These are phyloP conservation scores for Dianthus caryophyllus DNA, from an alignment of 148 eudicot genomes.

Conservation along the genomic window DNA sequence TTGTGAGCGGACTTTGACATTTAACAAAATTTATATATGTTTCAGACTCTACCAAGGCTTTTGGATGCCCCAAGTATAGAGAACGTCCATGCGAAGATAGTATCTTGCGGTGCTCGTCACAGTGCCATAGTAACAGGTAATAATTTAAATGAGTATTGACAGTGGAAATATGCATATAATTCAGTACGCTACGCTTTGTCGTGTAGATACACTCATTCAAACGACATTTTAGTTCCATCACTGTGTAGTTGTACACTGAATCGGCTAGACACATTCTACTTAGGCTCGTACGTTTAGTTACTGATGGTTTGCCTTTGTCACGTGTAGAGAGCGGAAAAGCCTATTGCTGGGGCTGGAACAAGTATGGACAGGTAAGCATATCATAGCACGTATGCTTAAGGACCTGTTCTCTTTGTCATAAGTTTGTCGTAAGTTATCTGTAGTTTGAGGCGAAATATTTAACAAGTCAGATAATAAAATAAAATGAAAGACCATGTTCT, in stretches of 20 bases:
- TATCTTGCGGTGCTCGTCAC: constrained; percentile 98
- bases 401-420: too few species aligned
- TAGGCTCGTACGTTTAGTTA: not conserved
- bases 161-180: not conserved
- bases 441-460: too few species aligned
- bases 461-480: too few species aligned
- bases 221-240: too few species aligned
- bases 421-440: too few species aligned
- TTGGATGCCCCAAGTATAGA: constrained; percentile 81
- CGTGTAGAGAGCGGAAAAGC: constrained; percentile 65
- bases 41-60: constrained; percentile 78
- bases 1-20: too few species aligned
- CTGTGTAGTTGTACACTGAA: too few species aligned
- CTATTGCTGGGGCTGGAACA: constrained; percentile 99
- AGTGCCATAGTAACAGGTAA: constrained; percentile 86
- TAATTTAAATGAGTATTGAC: not conserved
- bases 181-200: not conserved
- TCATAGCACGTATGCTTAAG: not conserved
- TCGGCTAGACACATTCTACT: too few species aligned
- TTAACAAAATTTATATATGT: too few species aligned
- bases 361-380: constrained; percentile 85
- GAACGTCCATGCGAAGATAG: constrained; percentile 47
- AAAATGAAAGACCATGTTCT: too few species aligned
- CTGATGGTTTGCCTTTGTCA: constrained; percentile 12
- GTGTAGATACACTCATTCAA: too few species aligned